phyloP scores from a whole-genome alignment of 352 stramenopile genomes.

The Halophytophthora polymorphica region DNA sequence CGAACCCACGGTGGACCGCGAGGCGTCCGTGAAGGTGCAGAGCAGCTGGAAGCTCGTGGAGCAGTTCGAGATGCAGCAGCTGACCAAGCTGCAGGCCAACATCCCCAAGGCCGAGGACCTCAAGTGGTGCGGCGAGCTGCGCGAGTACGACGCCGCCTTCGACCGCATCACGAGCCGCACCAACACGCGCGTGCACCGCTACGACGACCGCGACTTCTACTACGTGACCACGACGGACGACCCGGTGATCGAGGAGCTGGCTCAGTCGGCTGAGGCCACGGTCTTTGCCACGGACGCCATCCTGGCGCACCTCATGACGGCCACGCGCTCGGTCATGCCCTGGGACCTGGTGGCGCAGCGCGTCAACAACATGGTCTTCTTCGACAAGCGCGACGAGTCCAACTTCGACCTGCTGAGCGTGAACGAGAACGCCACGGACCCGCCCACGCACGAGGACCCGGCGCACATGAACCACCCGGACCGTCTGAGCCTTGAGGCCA shows the following conservation, averaged over 20 bases:
- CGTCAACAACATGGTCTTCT: slow-evolving; percentile 95
- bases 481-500: slow-evolving; percentile 94
- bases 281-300: slow-evolving; percentile 98
- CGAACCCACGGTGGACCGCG: slow-evolving; percentile 62
- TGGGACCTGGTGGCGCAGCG: slow-evolving; percentile 96
- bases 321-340: slow-evolving; percentile 93
- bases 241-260: slow-evolving; percentile 93
- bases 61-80: slow-evolving; percentile 95
- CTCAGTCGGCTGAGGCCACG: slow-evolving; percentile 86
- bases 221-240: slow-evolving; percentile 97
- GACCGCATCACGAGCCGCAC: slow-evolving; percentile 91
- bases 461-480: slow-evolving; percentile 96
- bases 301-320: slow-evolving; percentile 96
- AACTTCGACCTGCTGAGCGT: slow-evolving; percentile 95
- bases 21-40: slow-evolving; percentile 89
- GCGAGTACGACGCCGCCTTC: slow-evolving; percentile 94
- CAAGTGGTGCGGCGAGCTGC: slow-evolving; percentile 92
- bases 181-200: slow-evolving; percentile 72
- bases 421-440: slow-evolving; percentile 93
- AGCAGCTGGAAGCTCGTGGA: slow-evolving; percentile 92
- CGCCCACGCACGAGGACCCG: slow-evolving; percentile 80
- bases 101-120: slow-evolving; percentile 88
- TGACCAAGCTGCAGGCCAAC: slow-evolving; percentile 93
- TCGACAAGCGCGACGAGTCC: slow-evolving; percentile 96
- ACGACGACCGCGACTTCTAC: slow-evolving; percentile 94